Percentiles rank a stretch among this genome's conserved stretches.
Evolutionary conservation across 1,139 yeast genomes (phyloP).

Genomic region (Taiozyma sp.): DNA sequence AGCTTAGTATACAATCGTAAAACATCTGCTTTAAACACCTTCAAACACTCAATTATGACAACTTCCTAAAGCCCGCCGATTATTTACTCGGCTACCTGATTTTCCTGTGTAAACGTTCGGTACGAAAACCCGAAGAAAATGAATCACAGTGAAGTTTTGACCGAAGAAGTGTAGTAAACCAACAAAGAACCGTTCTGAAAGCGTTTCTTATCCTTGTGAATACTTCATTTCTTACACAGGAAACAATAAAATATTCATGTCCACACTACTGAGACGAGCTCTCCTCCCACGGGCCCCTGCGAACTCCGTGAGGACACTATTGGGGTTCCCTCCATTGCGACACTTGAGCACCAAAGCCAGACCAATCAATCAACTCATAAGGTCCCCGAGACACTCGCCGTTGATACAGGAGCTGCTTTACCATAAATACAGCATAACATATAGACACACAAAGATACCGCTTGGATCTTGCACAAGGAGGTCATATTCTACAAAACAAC

Average conservation of each 20-base stretch:
- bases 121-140: background rate
- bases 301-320: background rate
- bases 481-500: background rate
- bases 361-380: background rate
- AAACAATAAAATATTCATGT: background rate
- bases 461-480: background rate
- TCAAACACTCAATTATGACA: background rate
- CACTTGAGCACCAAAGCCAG: background rate
- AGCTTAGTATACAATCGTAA: too few species aligned
- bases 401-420: background rate
- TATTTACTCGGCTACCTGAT: background rate
- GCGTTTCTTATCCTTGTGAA: background rate
- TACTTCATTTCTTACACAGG: background rate
- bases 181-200: background rate
- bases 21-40: background rate
- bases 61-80: background rate
- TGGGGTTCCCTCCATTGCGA: background rate
- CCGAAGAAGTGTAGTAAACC: background rate
- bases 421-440: background rate
- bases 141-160: background rate
- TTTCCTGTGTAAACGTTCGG: background rate
- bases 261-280: background rate
- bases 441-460: background rate
- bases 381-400: background rate
- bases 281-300: background rate